These are phyloP conservation scores for Vigna hirtella DNA, from an alignment of 306 rosid species.

Conservation along the genomic window DNA sequence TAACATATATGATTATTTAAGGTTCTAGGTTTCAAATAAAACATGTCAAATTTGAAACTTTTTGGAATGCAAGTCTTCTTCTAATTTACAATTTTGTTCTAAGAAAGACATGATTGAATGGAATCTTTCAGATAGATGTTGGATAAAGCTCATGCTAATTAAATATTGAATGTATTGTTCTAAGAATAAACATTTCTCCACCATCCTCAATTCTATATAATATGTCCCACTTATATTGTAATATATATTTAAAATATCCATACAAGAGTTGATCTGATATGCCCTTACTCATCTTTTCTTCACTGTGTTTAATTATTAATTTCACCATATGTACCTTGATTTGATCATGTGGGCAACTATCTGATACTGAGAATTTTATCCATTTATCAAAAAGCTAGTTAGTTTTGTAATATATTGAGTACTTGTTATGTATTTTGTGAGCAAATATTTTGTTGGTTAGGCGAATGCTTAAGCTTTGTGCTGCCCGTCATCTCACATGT, in stretches of 20 bases:
- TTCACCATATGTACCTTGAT: constrained; percentile 53
- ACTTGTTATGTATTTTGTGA: constrained; percentile 15
- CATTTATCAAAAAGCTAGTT: constrained; percentile 47
- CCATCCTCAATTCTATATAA: constrained; percentile 39
- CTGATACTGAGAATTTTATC: constrained; percentile 56
- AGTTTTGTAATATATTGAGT: constrained; percentile 14
- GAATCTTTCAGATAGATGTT: constrained; percentile 54
- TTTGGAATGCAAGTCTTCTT: constrained; percentile 38
- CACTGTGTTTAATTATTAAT: constrained; percentile 23
- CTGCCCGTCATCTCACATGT: constrained; percentile 62
- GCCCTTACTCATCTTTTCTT: constrained; percentile 20
- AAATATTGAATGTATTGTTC: constrained; percentile 32
- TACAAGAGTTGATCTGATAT: constrained; percentile 43
- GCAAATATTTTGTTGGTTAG: constrained; percentile 49
- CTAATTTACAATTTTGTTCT: constrained; percentile 29
- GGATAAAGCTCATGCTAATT: constrained; percentile 36
- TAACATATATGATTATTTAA: constrained; percentile 41
- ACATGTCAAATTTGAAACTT: constrained; percentile 40
- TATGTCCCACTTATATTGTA: constrained; percentile 41
- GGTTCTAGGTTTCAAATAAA: constrained; percentile 51
- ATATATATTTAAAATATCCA: constrained; percentile 41
- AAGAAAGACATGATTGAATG: constrained; percentile 50
- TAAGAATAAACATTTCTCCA: constrained; percentile 39
- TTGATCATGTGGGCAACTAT: constrained; percentile 53
- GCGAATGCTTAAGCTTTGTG: constrained; percentile 62